These are phyloP conservation scores for Vitellaria paradoxa DNA, from an alignment of 179 eudicot species.

Conservation along the genomic window DNA sequence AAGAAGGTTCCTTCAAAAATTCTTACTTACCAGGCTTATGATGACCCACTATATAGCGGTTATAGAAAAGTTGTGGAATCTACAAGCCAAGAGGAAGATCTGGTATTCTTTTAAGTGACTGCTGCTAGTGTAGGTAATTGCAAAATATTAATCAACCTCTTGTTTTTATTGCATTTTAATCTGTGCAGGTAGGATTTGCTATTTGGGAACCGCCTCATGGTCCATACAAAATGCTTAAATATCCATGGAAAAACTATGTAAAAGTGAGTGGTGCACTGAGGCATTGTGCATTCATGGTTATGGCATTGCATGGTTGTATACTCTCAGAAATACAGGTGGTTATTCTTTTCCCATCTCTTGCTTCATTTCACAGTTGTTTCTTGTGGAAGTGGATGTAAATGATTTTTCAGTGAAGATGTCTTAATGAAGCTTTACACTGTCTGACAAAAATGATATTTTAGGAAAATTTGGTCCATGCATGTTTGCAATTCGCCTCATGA, in stretches of 20 bases:
- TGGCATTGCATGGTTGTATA: slow-evolving; percentile 95
- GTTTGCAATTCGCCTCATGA: too few species aligned
- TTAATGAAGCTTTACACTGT: background rate
- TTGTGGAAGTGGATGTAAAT: background rate
- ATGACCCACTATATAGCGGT: slow-evolving; percentile 87
- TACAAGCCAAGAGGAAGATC: slow-evolving; percentile 81
- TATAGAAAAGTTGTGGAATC: slow-evolving; percentile 86
- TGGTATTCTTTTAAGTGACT: slow-evolving; percentile 38
- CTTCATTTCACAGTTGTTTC: slow-evolving; percentile 1
- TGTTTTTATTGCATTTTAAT: background rate
- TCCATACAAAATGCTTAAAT: slow-evolving; percentile 64
- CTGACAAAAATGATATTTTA: background rate
- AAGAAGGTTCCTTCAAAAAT: slow-evolving; percentile 70
- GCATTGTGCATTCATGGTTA: slow-evolving; percentile 90
- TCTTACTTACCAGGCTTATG: slow-evolving; percentile 81
- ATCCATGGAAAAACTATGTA: slow-evolving; percentile 83
- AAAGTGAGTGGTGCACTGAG: slow-evolving; percentile 89
- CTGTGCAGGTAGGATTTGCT: slow-evolving; percentile 72
- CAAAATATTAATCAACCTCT: background rate
- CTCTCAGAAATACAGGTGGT: slow-evolving; percentile 98
- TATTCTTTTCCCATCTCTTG: slow-evolving; percentile 11
- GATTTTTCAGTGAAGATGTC: background rate
- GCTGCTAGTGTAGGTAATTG: background rate
- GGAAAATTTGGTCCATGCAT: background rate
- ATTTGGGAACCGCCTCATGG: slow-evolving; percentile 99